phyloP scores from a whole-genome alignment of 1,284 basidiomycete genomes.

The Takashimella tepidaria region DNA sequence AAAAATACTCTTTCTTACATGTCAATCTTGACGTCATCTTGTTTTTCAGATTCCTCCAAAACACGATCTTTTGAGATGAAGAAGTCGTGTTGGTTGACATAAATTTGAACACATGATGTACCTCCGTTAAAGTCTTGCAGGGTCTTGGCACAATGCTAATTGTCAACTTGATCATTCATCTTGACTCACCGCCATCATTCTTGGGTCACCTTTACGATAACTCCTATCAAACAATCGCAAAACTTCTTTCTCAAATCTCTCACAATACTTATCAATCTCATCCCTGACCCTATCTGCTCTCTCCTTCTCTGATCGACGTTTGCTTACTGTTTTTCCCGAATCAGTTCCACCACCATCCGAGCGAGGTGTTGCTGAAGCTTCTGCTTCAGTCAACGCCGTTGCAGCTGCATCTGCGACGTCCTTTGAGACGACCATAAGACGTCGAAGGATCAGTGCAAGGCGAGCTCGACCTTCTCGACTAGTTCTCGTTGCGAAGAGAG shows the following conservation, averaged over 20 bases:
- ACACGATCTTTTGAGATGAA: constrained; percentile 80
- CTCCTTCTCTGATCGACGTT: constrained; percentile 39
- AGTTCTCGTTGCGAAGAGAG: constrained; percentile 56
- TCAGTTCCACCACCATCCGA: neutral
- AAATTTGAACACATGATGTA: constrained; percentile 92
- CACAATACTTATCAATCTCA: constrained; percentile 82
- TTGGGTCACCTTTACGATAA: constrained; percentile 93
- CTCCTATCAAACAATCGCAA: constrained; percentile 90
- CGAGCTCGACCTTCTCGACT: constrained; percentile 71
- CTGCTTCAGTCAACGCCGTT: constrained; percentile 60
- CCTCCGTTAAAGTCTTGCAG: constrained; percentile 98
- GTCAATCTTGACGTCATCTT: constrained; percentile 51
- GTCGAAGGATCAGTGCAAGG: constrained; percentile 81
- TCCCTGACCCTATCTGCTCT: constrained; percentile 54
- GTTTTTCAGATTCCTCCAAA: constrained; percentile 42
- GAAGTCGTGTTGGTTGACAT: constrained; percentile 99
- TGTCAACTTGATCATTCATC: neutral
- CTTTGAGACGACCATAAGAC: constrained; percentile 81
- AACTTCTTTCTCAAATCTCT: constrained; percentile 99
- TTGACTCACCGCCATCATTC: constrained; percentile 89
- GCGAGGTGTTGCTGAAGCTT: constrained; percentile 14
- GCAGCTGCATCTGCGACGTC: constrained; percentile 54
- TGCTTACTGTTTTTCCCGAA: constrained; percentile 13
- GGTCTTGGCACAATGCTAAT: constrained; percentile 91
- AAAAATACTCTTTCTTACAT: too few species aligned